Evolutionary conservation across 2,329 filamentous ascomycete genomes (phyloP).

Genomic region (Claviceps paspali): DNA sequence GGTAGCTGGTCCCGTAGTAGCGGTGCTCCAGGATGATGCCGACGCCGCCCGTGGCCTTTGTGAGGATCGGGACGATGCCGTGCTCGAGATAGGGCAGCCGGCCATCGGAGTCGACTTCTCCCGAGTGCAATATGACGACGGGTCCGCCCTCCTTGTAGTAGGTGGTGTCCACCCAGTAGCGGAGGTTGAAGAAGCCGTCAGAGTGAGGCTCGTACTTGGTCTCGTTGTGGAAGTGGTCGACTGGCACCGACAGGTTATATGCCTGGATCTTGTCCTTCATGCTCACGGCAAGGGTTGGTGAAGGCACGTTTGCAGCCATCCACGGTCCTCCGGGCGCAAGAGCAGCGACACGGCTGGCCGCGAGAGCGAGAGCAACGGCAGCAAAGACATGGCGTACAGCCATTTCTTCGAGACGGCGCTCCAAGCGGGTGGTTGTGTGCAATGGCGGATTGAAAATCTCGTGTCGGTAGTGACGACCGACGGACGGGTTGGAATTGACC

Average conservation of each 20-base stretch:
- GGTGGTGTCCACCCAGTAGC: conserved; percentile 72
- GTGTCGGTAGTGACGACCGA: too few species aligned
- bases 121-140: conserved; percentile 60
- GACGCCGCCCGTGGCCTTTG: conserved; percentile 55
- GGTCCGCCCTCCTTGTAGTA: conserved; percentile 67
- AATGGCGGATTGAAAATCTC: too few species aligned
- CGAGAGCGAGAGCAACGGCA: neutral
- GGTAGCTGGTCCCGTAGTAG: conserved; percentile 70
- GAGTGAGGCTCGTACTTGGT: conserved; percentile 63
- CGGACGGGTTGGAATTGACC: too few species aligned
- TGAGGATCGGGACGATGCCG: conserved; percentile 58
- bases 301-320: neutral
- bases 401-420: neutral
- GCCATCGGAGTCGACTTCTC: conserved; percentile 49
- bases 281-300: neutral
- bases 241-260: conserved; percentile 28
- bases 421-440: too few species aligned
- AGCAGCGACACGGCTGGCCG: neutral
- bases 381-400: neutral
- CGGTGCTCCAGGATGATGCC: conserved; percentile 75
- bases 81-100: conserved; percentile 60
- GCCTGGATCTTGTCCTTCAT: conserved; percentile 7
- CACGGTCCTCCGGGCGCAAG: neutral
- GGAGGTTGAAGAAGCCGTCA: conserved; percentile 49
- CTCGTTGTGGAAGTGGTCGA: conserved; percentile 79